A percentile compares a stretch with the other conserved stretches of the same genome.
These are phyloP conservation scores for Diaporthe vaccinii DNA, from an alignment of 2,329 filamentous ascomycete species.

Conservation along the genomic window DNA sequence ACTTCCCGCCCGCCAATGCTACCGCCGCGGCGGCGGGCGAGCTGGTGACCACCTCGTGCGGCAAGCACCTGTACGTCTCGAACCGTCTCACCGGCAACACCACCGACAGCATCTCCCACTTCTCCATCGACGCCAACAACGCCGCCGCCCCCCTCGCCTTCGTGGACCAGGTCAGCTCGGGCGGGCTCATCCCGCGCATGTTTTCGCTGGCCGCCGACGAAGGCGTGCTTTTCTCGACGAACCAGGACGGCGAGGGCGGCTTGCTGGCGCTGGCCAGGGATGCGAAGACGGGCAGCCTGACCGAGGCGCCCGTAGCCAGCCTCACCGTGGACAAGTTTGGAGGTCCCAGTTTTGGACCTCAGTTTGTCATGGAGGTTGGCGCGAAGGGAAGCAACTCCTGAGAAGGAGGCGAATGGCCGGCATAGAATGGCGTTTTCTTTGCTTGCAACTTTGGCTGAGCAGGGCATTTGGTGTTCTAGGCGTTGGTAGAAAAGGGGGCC, in stretches of 20 bases:
- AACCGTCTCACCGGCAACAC: constrained; percentile 62
- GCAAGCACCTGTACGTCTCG: constrained; percentile 62
- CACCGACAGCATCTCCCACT: constrained; percentile 63
- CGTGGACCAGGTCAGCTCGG: constrained; percentile 50
- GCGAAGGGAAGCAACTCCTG: constrained; percentile 27
- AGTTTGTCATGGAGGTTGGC: constrained; percentile 47
- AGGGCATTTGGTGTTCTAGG: neutral
- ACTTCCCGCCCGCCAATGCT: constrained; percentile 51
- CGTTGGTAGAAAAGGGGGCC: neutral
- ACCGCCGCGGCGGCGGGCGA: constrained; percentile 60
- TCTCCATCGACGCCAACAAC: constrained; percentile 50
- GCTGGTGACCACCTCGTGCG: constrained; percentile 57
- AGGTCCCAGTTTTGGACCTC: constrained; percentile 47
- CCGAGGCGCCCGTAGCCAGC: constrained; percentile 46
- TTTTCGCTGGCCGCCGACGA: constrained; percentile 56
- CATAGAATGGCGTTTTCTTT: neutral
- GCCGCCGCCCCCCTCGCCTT: constrained; percentile 51
- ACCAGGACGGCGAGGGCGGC: constrained; percentile 57
- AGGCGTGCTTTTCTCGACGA: constrained; percentile 59
- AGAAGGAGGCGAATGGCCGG: neutral
- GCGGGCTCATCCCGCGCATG: constrained; percentile 60
- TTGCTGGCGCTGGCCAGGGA: constrained; percentile 56
- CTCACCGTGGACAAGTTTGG: constrained; percentile 48
- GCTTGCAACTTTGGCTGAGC: neutral
- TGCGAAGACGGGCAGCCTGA: constrained; percentile 48